Evolutionary conservation across 768 basidiomycete species (phyloP).

Genomic region (Tylopilus sp.): DNA sequence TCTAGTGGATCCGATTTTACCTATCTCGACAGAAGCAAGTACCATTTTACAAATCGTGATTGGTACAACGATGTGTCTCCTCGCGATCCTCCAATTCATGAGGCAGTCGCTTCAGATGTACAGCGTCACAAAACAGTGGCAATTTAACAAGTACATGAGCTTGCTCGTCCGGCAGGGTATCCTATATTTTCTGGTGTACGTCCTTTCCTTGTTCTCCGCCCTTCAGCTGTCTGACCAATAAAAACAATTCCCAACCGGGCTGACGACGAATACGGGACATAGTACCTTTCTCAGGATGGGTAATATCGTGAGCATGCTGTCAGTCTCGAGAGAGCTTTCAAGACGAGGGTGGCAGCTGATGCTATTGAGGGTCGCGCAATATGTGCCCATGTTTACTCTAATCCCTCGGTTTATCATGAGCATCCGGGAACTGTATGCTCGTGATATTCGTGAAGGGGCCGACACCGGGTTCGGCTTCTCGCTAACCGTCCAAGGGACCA

Average conservation of each 20-base stretch:
- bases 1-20: neutral
- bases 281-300: neutral
- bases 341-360: neutral
- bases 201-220: neutral
- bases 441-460: neutral
- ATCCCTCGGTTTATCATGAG: neutral
- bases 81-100: neutral
- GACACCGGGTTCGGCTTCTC: neutral
- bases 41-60: neutral
- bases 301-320: neutral
- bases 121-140: neutral
- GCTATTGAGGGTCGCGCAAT: too few relatives aligned
- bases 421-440: neutral
- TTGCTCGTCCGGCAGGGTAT: neutral
- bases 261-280: too few relatives aligned
- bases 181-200: neutral
- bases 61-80: neutral
- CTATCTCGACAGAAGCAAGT: neutral
- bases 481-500: too few relatives aligned
- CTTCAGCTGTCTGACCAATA: too few relatives aligned
- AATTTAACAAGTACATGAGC: neutral
- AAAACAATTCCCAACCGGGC: neutral
- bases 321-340: neutral
- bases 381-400: neutral
- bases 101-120: neutral